A percentile compares a stretch with the other conserved stretches of the same genome.
phyloP scores from a whole-genome alignment of 176 grass and related monocot genomes.

The Lolium rigidum region DNA sequence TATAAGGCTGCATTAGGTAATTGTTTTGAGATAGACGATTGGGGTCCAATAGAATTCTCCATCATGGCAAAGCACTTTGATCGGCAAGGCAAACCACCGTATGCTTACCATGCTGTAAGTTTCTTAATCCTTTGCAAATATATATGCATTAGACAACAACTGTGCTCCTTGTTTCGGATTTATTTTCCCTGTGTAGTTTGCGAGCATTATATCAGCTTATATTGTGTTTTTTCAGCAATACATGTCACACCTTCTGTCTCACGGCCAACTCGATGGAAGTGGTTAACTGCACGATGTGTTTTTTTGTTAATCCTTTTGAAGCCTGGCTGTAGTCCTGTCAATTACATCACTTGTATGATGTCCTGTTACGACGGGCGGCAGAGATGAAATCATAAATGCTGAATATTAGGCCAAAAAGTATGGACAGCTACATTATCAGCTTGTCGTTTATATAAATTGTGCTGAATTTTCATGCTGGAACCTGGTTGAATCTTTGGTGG shows the following conservation, averaged over 20 bases:
- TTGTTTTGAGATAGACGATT: constrained; percentile 93
- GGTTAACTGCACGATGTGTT: constrained; percentile 43
- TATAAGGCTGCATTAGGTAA: constrained; percentile 88
- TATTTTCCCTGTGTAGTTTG: neutral
- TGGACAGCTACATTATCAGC: neutral
- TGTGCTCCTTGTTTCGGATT: neutral
- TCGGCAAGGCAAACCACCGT: constrained; percentile 91
- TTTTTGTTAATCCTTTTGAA: neutral
- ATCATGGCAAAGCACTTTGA: constrained; percentile 94
- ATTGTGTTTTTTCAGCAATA: constrained; percentile 71
- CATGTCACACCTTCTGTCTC: constrained; percentile 85
- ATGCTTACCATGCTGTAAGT: constrained; percentile 88
- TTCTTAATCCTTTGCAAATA: neutral
- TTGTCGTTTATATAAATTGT: neutral
- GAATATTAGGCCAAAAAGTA: too few species aligned
- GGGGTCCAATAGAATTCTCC: constrained; percentile 89
- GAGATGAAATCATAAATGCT: neutral
- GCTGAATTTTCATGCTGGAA: neutral
- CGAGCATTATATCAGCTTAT: neutral
- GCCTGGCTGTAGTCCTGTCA: neutral
- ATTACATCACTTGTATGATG: neutral
- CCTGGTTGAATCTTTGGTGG: too few species aligned
- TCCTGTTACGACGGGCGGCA: too few species aligned
- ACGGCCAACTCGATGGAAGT: constrained; percentile 70
- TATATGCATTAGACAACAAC: neutral